Evolutionary conservation across 305 asterid genomes (phyloP).

Genomic region (Salvia sclarea): DNA sequence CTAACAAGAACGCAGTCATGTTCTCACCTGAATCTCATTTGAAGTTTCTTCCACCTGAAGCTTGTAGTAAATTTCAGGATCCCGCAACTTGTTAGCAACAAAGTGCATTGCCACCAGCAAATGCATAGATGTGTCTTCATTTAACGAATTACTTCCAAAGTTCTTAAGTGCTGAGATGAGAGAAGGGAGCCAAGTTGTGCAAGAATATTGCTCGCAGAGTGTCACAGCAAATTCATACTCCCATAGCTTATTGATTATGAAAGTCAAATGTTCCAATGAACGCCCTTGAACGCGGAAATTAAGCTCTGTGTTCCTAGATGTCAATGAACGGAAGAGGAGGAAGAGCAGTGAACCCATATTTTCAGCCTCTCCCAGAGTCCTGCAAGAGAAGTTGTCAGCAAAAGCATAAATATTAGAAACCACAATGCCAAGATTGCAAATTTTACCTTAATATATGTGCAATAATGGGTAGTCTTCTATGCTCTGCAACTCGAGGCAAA

Average conservation of each 20-base stretch:
- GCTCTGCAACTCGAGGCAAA: conserved; percentile 74
- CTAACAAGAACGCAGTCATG: background rate
- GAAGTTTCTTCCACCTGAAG: conserved; percentile 63
- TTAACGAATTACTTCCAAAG: conserved; percentile 44
- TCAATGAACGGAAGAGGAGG: conserved; percentile 68
- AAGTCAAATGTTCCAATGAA: conserved; percentile 44
- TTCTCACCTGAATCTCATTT: conserved; percentile 65
- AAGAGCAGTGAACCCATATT: conserved; percentile 79
- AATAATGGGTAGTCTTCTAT: conserved; percentile 64
- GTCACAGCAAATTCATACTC: conserved; percentile 70
- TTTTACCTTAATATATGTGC: conserved; percentile 68
- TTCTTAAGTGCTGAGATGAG: conserved; percentile 60
- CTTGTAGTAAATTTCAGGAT: conserved; percentile 77
- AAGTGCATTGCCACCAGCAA: conserved; percentile 60
- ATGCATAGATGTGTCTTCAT: conserved; percentile 52
- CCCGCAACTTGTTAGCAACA: conserved; percentile 66
- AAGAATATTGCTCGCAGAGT: conserved; percentile 71
- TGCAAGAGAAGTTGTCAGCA: conserved; percentile 49
- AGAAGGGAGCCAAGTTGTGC: conserved; percentile 84
- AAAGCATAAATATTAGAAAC: conserved; percentile 16
- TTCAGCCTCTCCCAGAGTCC: conserved; percentile 74
- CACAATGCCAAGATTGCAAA: conserved; percentile 17
- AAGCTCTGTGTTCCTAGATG: conserved; percentile 48
- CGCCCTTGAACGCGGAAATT: conserved; percentile 39
- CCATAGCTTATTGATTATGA: conserved; percentile 58